Percentiles rank a stretch among this genome's conserved stretches.
These are phyloP conservation scores for Carex cristatella DNA, from an alignment of 176 grass and related monocot genomes.

Conservation along the genomic window DNA sequence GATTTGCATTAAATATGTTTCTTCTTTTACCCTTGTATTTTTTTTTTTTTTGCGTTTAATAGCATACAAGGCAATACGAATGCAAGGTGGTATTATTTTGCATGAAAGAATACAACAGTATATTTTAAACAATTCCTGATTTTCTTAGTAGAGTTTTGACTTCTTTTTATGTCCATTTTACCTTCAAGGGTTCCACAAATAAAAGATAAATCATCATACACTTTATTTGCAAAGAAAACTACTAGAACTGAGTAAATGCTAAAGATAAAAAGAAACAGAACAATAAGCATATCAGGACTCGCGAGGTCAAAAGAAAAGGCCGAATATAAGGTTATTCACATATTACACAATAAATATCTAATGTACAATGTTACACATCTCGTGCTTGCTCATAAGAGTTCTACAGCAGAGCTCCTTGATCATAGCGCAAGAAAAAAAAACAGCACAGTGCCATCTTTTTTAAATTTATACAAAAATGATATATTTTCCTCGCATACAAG, in stretches of 20 bases:
- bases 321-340: conserved; percentile 24
- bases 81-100: no score
- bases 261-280: neutral
- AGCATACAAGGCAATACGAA: no score
- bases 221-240: neutral
- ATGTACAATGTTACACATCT: conserved; percentile 17
- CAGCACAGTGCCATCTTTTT: neutral
- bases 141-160: no score
- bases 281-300: neutral
- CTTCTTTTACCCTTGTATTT: no score
- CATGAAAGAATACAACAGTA: no score
- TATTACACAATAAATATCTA: conserved; percentile 10
- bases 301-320: neutral
- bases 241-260: neutral
- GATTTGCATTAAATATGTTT: no score
- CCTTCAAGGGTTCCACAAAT: neutral
- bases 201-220: neutral
- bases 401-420: neutral
- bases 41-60: no score
- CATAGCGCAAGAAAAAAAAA: neutral
- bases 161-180: neutral
- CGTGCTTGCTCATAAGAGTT: conserved; percentile 10
- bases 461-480: neutral
- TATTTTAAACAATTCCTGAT: no score
- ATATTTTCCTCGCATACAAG: neutral